A percentile compares a stretch with the other conserved stretches of the same genome.
Evolutionary conservation across 208 protist species (phyloP).

Genomic region (Crithidia sp.): DNA sequence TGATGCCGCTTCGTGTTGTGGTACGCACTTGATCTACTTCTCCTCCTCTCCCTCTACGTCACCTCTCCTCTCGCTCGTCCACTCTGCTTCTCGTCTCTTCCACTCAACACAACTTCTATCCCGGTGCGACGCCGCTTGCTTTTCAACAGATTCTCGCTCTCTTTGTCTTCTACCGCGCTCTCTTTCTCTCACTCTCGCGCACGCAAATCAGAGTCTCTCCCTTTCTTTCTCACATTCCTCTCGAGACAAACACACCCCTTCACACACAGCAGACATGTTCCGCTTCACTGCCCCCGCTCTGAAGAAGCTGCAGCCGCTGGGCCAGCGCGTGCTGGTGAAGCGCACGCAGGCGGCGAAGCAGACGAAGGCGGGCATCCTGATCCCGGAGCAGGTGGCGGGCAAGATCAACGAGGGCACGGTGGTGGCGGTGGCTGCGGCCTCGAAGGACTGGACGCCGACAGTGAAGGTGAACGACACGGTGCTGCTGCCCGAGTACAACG

Average conservation of each 20-base stretch:
- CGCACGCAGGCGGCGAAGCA: constrained; percentile 89
- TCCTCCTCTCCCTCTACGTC: too few relatives aligned
- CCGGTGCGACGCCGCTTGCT: too few relatives aligned
- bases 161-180: too few relatives aligned
- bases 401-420: constrained; percentile 94
- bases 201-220: neutral
- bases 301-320: constrained; percentile 92
- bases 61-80: too few relatives aligned
- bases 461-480: constrained; percentile 92
- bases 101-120: too few relatives aligned
- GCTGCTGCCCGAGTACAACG: constrained; percentile 91
- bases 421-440: constrained; percentile 85
- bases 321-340: constrained; percentile 90
- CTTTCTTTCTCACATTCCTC: constrained; percentile 7
- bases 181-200: too few relatives aligned
- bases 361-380: constrained; percentile 94
- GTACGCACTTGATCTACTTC: too few relatives aligned
- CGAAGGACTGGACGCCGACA: constrained; percentile 91
- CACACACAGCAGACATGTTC: constrained; percentile 54
- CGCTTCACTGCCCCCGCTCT: constrained; percentile 70
- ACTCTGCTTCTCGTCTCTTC: too few relatives aligned
- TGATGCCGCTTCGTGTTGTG: too few relatives aligned
- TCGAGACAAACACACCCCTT: neutral
- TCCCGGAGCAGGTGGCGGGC: constrained; percentile 91
- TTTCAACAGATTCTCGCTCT: too few relatives aligned